Evolutionary conservation across 768 basidiomycete genomes (phyloP).

Genomic region (Macrolepiota fuliginosa): DNA sequence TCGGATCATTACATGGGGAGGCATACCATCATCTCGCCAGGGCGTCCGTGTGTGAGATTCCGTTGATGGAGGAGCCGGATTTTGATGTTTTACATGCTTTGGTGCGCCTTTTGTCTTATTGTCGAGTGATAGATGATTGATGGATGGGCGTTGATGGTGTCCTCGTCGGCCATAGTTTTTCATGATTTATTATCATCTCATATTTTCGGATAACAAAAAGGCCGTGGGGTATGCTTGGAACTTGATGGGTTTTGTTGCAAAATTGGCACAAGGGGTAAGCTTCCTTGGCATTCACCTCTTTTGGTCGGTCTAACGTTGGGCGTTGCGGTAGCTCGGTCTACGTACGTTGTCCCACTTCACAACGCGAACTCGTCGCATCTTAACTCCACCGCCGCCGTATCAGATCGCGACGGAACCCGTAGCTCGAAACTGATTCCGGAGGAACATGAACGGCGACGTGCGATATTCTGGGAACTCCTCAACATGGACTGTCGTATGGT

Average conservation of each 20-base stretch:
- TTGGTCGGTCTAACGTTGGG: constrained; percentile 11
- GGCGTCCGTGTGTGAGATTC: constrained; percentile 69
- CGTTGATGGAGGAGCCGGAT: constrained; percentile 73
- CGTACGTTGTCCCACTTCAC: constrained; percentile 42
- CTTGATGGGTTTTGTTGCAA: constrained; percentile 71
- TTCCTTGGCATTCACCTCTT: constrained; percentile 9
- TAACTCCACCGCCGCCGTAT: constrained; percentile 15
- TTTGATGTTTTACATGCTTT: constrained; percentile 70
- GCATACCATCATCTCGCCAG: constrained; percentile 66
- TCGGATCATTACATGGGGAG: constrained; percentile 59
- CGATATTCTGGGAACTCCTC: constrained; percentile 73
- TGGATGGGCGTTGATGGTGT: background rate
- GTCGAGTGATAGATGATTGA: background rate
- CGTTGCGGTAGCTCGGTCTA: constrained; percentile 53
- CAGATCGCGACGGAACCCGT: constrained; percentile 68
- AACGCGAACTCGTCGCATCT: background rate
- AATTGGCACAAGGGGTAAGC: constrained; percentile 70
- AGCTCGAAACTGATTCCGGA: constrained; percentile 62
- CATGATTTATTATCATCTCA: constrained; percentile 74
- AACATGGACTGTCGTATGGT: constrained; percentile 72
- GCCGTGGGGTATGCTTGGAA: constrained; percentile 76
- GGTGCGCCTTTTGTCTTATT: constrained; percentile 29
- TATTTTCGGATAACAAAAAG: constrained; percentile 73
- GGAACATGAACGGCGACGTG: constrained; percentile 65
- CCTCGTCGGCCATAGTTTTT: constrained; percentile 38